Percentiles rank a stretch among this genome's conserved stretches.
phyloP scores from a whole-genome alignment of 441 rosid genomes.

The Kokia cookei region DNA sequence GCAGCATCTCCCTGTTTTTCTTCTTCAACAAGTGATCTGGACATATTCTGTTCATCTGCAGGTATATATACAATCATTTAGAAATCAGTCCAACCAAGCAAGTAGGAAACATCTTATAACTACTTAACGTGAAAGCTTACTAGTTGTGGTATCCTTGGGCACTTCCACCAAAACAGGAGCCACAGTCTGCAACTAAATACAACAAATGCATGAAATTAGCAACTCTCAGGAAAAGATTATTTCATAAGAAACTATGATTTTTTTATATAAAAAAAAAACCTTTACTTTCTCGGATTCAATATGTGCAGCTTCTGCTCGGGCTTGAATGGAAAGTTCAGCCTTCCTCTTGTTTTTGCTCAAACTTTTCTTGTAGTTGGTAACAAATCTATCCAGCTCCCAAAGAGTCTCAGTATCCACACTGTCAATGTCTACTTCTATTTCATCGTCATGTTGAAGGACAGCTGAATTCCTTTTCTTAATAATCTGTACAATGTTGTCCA shows the following conservation, averaged over 20 bases:
- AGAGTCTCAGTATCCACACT: conserved; percentile 97
- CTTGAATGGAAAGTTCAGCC: conserved; percentile 84
- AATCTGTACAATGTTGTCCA: conserved; percentile 85
- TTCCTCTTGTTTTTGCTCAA: conserved; percentile 94
- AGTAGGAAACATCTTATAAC: neutral
- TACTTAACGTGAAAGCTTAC: conserved; percentile 21
- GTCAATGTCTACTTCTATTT: conserved; percentile 98
- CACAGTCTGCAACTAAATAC: conserved; percentile 35
- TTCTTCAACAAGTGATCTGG: conserved; percentile 46
- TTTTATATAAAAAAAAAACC: neutral
- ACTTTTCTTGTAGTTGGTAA: conserved; percentile 87
- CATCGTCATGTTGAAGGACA: conserved; percentile 74
- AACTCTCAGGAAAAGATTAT: neutral
- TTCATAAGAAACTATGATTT: neutral
- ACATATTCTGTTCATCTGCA: conserved; percentile 52
- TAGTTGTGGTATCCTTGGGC: conserved; percentile 52
- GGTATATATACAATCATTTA: conserved; percentile 4
- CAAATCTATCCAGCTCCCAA: conserved; percentile 98
- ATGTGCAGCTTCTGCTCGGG: conserved; percentile 58
- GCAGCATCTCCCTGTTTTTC: conserved; percentile 60
- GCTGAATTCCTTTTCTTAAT: conserved; percentile 88
- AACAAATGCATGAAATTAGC: neutral
- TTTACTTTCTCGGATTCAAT: conserved; percentile 54
- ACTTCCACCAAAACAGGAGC: conserved; percentile 39
- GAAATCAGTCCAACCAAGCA: conserved; percentile 9